Evolutionary conservation across 306 rosid genomes (phyloP).

Genomic region (Comarum palustre): DNA sequence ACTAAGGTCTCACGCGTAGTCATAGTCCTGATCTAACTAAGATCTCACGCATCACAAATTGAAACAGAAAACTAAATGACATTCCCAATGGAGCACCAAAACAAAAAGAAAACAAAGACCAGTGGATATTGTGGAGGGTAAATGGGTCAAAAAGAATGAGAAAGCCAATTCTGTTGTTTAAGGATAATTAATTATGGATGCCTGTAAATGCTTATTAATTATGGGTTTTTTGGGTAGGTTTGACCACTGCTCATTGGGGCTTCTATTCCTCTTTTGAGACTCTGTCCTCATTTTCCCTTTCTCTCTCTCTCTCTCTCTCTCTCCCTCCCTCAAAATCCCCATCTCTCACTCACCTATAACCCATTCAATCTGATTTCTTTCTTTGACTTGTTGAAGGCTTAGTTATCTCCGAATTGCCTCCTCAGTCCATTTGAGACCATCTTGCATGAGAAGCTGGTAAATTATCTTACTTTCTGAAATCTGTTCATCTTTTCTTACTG

Average conservation of each 20-base stretch:
- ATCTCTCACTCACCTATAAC: slow-evolving; percentile 7
- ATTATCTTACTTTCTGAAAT: neutral
- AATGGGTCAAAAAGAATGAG: slow-evolving; percentile 17
- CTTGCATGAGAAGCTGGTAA: slow-evolving; percentile 50
- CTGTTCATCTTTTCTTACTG: slow-evolving; percentile 14
- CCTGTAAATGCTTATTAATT: slow-evolving; percentile 46
- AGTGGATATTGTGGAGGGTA: slow-evolving; percentile 28
- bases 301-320: slow-evolving; percentile 35
- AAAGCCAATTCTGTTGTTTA: slow-evolving; percentile 13
- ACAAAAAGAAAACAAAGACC: neutral
- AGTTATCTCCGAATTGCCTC: slow-evolving; percentile 32
- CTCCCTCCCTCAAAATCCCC: slow-evolving; percentile 36
- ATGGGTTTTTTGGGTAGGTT: slow-evolving; percentile 51
- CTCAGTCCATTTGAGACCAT: slow-evolving; percentile 25
- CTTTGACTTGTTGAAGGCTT: slow-evolving; percentile 48
- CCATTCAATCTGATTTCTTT: slow-evolving; percentile 61
- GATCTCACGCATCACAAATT: neutral
- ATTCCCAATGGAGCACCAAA: neutral
- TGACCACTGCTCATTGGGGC: slow-evolving; percentile 76
- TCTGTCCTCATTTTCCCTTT: neutral
- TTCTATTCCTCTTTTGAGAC: slow-evolving; percentile 26
- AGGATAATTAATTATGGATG: slow-evolving; percentile 26
- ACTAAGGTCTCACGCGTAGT: neutral
- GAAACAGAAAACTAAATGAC: neutral
- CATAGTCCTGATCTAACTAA: neutral